Base-by-base conservation (phyloP, 352 stramenopile genomes). In the Pilasporangium apinafurcum region DNA sequence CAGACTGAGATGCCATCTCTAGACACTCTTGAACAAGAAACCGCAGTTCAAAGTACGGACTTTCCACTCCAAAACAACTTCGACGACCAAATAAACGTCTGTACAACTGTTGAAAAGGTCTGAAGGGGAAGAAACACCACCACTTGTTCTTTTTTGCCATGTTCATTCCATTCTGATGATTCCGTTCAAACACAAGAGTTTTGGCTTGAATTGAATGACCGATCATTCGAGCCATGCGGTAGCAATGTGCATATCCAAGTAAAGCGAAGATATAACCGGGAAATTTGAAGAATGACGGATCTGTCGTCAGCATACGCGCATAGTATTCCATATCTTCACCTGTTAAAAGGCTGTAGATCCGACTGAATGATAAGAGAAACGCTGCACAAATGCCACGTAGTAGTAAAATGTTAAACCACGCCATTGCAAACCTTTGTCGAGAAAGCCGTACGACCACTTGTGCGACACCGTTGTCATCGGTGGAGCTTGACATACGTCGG, bases 321-420 rank as follows among this genome's bases (percentile, higher is more conserved):
- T 48, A 48, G 41, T 48, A 48, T 24, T 48, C 41, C 41, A 48
- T 38, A 21, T 48, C 17, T 0, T 17, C 13, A 5, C 39, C 28
- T 12, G 39, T 38, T 18, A 60, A 40, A 18, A 44, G 21, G 10
- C 26, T 8, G 40, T 56, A 56, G 14, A 52, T 4, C 3, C 39
- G 33, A 9, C n/a, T 37, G 6, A 42, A 17, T 5, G 17, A 33
- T n/a, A 51, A 53, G 32, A 63, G 37, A 20, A 66, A 64, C n/a
- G 44, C 50, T 1, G 44, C 55, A 26, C 50, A 60, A n/a, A 34
- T 40, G 17, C 36, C 40, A 25, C 63, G 62, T 33, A 36, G 52
- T 13, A 62, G 44, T 34, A 68, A 18, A 16, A 53, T 34, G 8
- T 38, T 25, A 57, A 57, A 72, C 58, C 62, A 72, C 4, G 39